Conservation (phyloP, 2,329 filamentous ascomycete genomes). For the Penicillium psychrosexuale region DNA sequence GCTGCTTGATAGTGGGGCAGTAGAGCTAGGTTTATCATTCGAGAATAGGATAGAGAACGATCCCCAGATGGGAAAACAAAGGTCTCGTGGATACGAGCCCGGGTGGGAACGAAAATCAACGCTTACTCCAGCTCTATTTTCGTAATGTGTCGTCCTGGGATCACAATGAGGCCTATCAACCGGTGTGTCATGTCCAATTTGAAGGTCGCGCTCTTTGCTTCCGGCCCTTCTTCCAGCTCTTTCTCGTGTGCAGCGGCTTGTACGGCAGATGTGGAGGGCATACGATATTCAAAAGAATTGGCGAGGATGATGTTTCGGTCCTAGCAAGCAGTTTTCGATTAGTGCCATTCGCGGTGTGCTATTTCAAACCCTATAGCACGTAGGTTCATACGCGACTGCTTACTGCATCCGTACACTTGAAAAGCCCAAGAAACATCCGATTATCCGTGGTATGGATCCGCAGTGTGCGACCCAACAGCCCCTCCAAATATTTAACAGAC, state of each 20-base stretch:
- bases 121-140: conserved; percentile 83
- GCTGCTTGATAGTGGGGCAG: conserved; percentile 6
- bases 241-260: conserved; percentile 39
- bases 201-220: conserved; percentile 36
- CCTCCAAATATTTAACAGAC: conserved; percentile 44
- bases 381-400: conserved; percentile 29
- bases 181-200: conserved; percentile 75
- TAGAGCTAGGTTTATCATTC: conserved; percentile 15
- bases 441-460: conserved; percentile 77
- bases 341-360: not conserved
- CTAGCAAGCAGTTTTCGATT: conserved; percentile 44
- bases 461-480: conserved; percentile 73
- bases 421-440: conserved; percentile 82
- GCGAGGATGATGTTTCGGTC: conserved; percentile 85
- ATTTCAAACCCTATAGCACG: not conserved
- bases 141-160: conserved; percentile 79
- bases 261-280: conserved; percentile 57
- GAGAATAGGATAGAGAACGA: not conserved
- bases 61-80: conserved; percentile 1
- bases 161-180: conserved; percentile 83
- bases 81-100: conserved; percentile 12
- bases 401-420: conserved; percentile 94
- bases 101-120: conserved; percentile 7
- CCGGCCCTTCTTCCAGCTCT: conserved; percentile 21
- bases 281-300: conserved; percentile 84